phyloP scores from a whole-genome alignment of 176 grass and related monocot species.

The Typha latifolia region DNA sequence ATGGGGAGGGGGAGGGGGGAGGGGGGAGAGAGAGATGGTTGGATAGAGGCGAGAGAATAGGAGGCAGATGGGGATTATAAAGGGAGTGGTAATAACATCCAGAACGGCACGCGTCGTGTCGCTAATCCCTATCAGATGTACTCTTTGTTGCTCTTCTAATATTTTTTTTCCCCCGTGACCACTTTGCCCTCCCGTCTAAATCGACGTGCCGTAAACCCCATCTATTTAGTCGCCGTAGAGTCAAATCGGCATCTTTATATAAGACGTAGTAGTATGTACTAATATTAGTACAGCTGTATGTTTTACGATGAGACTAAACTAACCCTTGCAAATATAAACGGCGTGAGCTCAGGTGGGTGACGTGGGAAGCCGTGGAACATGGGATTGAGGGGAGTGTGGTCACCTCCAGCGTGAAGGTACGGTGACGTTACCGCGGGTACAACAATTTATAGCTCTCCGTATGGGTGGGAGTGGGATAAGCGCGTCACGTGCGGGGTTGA shows the following conservation, averaged over 20 bases:
- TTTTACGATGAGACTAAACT: background rate
- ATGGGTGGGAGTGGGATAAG: background rate
- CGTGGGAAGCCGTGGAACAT: constrained; percentile 25
- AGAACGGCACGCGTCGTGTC: constrained; percentile 15
- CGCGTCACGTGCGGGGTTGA: too few relatives aligned
- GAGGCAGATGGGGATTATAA: constrained; percentile 35
- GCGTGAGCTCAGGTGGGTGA: background rate
- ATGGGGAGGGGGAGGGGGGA: background rate
- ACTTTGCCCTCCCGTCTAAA: constrained; percentile 31
- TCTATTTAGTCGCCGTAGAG: constrained; percentile 24
- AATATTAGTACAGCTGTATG: constrained; percentile 12
- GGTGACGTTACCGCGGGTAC: background rate
- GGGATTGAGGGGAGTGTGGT: constrained; percentile 2
- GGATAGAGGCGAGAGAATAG: constrained; percentile 9
- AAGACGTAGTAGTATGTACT: constrained; percentile 8
- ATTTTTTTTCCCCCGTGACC: background rate
- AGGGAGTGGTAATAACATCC: constrained; percentile 16
- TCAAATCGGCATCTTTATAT: constrained; percentile 36
- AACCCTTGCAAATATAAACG: background rate
- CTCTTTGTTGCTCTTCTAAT: background rate
- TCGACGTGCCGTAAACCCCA: constrained; percentile 16
- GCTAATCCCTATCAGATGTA: constrained; percentile 20
- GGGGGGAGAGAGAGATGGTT: background rate
- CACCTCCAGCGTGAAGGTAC: background rate
- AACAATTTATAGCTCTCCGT: background rate